Evolutionary conservation across 2,329 filamentous ascomycete species (phyloP), one percentile per base, ranked within the genome.

Genomic region (Pestalotiopsis fici): DNA sequence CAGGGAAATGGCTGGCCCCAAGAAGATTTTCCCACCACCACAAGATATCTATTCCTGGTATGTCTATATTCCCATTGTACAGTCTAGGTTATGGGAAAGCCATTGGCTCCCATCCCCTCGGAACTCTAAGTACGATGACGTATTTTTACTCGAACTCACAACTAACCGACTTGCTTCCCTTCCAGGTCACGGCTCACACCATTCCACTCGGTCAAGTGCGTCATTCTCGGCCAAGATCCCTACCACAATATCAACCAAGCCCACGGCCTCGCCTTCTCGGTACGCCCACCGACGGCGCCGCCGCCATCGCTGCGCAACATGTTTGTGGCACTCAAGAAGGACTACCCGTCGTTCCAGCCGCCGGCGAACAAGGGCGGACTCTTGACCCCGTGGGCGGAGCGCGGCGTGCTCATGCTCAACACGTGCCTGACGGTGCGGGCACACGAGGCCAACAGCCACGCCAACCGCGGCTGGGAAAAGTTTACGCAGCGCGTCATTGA

Each of bases 221-320:
- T 99, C 69, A 94, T 99, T 76, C 81, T 98, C 65, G 96, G 96
- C 71, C 96, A 99, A 83, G 96, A 99, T 78, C 96, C 96, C 2
- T 99, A 99, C 80, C 96, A 99, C 83, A 97, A 97, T 78, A 80
- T 89, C 78, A 97, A 97, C 80, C 96, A 99, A 85, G 96, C 96
- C 63, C 96, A 98, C 79, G 96, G 96, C 56, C 90, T 99, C 68
- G 95, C 93, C 78, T 99, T 99, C 86, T 97, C 94, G 60, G 95
- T 98, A 66, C 93, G 93, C 11, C 91, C 95, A 3, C 96, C 96
- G 0, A 97, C 94, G 0, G 88, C 89, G 3, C 94, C 95, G 1
- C 96, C 96, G 0, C 95, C 95, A 0, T 97, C 94, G 1, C 90
- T 99, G 18, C 89, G 89, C 74, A 99, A 99, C 82, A 98, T 99